phyloP scores from a whole-genome alignment of 1,284 basidiomycete species.

The Sanghuangporus sanghuang region DNA sequence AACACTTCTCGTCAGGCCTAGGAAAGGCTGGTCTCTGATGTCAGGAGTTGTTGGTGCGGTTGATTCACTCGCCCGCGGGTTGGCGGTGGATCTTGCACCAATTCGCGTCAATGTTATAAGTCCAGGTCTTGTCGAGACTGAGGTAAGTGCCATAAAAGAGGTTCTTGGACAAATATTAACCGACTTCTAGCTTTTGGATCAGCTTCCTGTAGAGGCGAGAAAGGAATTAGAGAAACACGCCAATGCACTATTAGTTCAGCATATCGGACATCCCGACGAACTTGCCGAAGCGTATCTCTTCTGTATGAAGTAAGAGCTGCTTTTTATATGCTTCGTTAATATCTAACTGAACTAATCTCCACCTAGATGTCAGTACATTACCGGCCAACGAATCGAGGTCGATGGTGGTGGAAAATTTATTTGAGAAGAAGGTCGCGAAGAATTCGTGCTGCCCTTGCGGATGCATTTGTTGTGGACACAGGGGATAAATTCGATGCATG shows the following conservation, averaged over 20 bases:
- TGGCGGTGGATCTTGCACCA: constrained; percentile 23
- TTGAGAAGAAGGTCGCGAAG: constrained; percentile 6
- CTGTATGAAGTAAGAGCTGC: constrained; percentile 21
- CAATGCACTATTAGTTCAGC: constrained; percentile 19
- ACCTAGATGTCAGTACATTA: constrained; percentile 19
- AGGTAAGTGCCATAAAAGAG: constrained; percentile 1
- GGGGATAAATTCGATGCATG: too few relatives aligned
- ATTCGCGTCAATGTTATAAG: constrained; percentile 21
- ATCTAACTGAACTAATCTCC: background rate
- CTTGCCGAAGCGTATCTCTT: constrained; percentile 23
- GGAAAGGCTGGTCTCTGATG: constrained; percentile 17
- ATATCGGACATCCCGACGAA: constrained; percentile 20
- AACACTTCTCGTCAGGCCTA: constrained; percentile 13
- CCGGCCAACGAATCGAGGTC: constrained; percentile 21
- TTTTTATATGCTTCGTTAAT: background rate
- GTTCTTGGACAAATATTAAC: background rate
- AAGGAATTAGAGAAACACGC: constrained; percentile 11
- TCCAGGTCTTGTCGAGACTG: constrained; percentile 19
- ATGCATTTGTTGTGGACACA: too few relatives aligned
- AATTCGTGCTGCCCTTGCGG: too few relatives aligned
- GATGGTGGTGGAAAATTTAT: constrained; percentile 19
- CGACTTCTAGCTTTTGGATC: background rate
- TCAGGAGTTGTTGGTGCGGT: constrained; percentile 21
- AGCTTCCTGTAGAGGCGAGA: background rate
- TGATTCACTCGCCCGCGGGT: constrained; percentile 20